A percentile compares a stretch with the other conserved stretches of the same genome.
These are phyloP conservation scores for Sedum album DNA, from an alignment of 164 flowering plant genomes.

Conservation along the genomic window DNA sequence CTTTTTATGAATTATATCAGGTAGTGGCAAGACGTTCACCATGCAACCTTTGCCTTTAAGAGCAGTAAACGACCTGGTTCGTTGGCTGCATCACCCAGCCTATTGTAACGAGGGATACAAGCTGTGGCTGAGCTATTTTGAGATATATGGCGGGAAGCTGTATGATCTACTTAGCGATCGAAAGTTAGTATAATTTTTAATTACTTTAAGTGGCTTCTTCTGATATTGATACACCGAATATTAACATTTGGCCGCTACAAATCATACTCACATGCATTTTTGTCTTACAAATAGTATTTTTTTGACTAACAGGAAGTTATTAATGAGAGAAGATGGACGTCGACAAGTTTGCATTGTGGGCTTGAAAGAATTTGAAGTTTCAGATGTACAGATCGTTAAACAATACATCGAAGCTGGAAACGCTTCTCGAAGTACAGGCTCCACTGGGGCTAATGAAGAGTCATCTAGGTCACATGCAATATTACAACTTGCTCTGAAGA, in stretches of 20 bases:
- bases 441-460: too few relatives aligned
- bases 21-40: too few relatives aligned
- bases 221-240: too few relatives aligned
- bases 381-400: too few relatives aligned
- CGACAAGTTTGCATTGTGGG: conserved; percentile 98
- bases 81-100: conserved; percentile 66
- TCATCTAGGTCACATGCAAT: conserved; percentile 99
- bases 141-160: too few relatives aligned
- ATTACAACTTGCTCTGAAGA: conserved; percentile 86
- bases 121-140: too few relatives aligned
- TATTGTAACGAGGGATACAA: conserved; percentile 80
- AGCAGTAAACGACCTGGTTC: conserved; percentile 81
- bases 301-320: conserved; percentile 46
- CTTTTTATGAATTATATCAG: conserved; percentile 17
- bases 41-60: conserved; percentile 89
- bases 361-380: conserved; percentile 77
- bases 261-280: background rate
- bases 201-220: too few relatives aligned
- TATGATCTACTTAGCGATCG: conserved; percentile 88
- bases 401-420: conserved; percentile 88
- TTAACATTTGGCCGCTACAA: too few relatives aligned
- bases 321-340: too few relatives aligned
- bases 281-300: background rate
- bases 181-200: conserved; percentile 45
- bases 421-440: conserved; percentile 89